Base-by-base conservation (phyloP, 1,139 yeast species). In the Yamadazyma jaroonii region DNA sequence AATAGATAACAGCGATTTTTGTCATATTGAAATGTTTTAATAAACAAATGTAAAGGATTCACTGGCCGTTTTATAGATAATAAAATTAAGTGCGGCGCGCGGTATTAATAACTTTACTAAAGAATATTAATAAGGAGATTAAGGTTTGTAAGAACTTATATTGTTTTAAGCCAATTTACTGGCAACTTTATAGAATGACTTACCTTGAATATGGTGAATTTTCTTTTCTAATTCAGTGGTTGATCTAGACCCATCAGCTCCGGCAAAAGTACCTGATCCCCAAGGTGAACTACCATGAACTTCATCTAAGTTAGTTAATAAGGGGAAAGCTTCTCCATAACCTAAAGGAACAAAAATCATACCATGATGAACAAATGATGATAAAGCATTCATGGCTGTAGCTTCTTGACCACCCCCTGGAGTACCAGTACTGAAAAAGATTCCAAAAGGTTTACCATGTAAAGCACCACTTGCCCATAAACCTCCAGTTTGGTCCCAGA, bases 181-280 rank as follows among this genome's bases (percentile, higher is more conserved):
- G 42, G 56, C 50, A 32, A 54, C 45, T 41, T 75, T 72, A 63
- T 69, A 77, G 69, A 83, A 84, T 42, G 68, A 58, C 50, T 69
- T 64, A 58, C 92, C 94, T 67, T 84, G 94, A 50, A 65, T 65
- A 37, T 53, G 50, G 36, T 83, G 92, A 48, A 85, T 54, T 49
- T 75, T 74, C 55, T 77, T 65, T 66, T 86, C 95, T 45, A 83
- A 67, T 38, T 69, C 76, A 42, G 78, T 53, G 40, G 92, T 86
- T 57, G 69, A 72, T 73, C 95, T 80, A 11, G 88, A 79, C 49
- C 95, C 95, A 53, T 84, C 92, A 42, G 74, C 72, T 49, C 81
- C 90, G 27, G 95, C 90, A 52, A 73, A 73, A 41, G 88, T 67
- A 54, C 95, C 95, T 35, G 95, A 89, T 64, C 95, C 95, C 89